Base-by-base conservation (phyloP, 306 rosid species). In the Castanospermum australe region DNA sequence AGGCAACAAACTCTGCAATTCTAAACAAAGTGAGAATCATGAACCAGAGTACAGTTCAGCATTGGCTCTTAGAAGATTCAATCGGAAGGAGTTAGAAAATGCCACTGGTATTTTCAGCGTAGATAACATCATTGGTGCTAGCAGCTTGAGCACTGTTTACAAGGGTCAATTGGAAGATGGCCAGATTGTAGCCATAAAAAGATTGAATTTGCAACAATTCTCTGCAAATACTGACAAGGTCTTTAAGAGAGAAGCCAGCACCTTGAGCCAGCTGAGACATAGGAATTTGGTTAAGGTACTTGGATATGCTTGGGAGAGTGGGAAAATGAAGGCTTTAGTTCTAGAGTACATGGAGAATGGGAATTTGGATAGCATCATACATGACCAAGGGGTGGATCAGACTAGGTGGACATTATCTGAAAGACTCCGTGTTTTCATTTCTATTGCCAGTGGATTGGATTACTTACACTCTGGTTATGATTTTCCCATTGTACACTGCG, bases 231-330 rank as follows among this genome's bases (percentile, higher is more conserved):
- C 94, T 10, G 92, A 94, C 54, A 92, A 90, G 76, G 75, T 81
- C 77, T 92, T 92, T 87, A 85, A 82, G 50, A 86, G 82, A 82
- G 97, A 94, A 83, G 85, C 90, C 83, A 86, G 86, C 75, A 89
- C 88, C 80, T 85, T 92, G 72, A 79, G 89, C 84, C 96, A 89
- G 73, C 84, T 94, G 68, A 87, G 92, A 81, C 97, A 94, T 33
- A 83, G 96, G 86, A 94, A 94, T 86, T 82, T 94, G 90, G 96
- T 94, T 45, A 94, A 87, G 86, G 85, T 94, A 42, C 88, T 86
- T 21, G 97, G 98, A 28, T 94, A 88, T 85, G 97, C 96, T 64
- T 94, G 98, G 98, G 92, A 88, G 83, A 92, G 97, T 63, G 75
- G 85, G 76, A 89, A 88, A 77, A 74, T 86, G 73, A 94, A 94